phyloP scores from a whole-genome alignment of 306 rosid genomes.

The Vigna unguiculata region DNA sequence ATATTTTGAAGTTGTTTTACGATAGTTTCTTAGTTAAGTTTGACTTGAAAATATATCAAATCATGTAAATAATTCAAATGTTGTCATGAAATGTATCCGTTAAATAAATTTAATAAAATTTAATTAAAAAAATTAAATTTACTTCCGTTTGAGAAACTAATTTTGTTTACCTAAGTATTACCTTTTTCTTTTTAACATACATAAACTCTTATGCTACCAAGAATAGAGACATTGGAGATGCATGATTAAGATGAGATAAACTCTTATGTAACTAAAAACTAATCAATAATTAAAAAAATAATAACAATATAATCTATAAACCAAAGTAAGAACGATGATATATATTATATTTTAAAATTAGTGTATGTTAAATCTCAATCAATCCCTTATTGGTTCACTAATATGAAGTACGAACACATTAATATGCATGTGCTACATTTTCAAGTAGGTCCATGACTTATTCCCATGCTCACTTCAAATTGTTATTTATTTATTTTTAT shows the following conservation, averaged over 20 bases:
- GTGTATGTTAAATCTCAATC: constrained; percentile 5
- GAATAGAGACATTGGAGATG: no score
- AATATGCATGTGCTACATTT: constrained; percentile 18
- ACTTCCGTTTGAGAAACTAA: no score
- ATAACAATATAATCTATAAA: neutral
- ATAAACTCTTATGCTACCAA: no score
- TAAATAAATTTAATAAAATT: no score
- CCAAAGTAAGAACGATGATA: constrained; percentile 3
- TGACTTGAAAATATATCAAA: no score
- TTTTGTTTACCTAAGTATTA: no score
- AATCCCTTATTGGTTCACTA: neutral
- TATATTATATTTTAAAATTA: neutral
- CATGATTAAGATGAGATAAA: constrained; percentile 25
- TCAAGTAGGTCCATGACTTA: constrained; percentile 7
- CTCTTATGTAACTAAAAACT: neutral
- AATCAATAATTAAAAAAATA: neutral
- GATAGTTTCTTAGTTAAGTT: no score
- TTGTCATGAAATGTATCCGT: no score
- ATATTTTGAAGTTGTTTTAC: no score
- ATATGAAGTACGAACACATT: constrained; percentile 1
- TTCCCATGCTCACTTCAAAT: neutral
- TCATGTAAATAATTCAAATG: no score
- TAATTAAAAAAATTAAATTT: no score
- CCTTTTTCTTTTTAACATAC: no score
- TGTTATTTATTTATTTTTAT: neutral